phyloP scores from a whole-genome alignment of 345 rosid genomes.

The Dipteronia dyeriana region DNA sequence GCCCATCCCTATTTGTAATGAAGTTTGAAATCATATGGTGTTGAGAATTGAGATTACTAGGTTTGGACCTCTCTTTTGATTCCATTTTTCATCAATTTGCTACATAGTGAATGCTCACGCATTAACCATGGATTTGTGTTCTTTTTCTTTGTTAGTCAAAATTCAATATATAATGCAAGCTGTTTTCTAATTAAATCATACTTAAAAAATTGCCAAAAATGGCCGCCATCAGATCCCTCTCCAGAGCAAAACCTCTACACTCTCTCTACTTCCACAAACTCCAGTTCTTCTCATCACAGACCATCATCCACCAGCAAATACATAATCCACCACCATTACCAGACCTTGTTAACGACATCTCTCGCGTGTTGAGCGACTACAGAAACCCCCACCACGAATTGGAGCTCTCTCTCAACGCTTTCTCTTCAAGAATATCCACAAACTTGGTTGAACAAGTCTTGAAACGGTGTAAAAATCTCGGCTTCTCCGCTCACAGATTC shows the following conservation, averaged over 20 bases:
- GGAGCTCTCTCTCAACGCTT: conserved; percentile 48
- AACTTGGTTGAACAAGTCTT: conserved; percentile 73
- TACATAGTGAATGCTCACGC: too few relatives aligned
- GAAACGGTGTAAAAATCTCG: conserved; percentile 80
- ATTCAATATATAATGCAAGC: neutral
- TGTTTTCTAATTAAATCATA: neutral
- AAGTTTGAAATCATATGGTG: too few relatives aligned
- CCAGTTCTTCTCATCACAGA: conserved; percentile 26
- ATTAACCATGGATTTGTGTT: neutral
- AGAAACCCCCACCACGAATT: conserved; percentile 75
- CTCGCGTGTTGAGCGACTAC: conserved; percentile 77
- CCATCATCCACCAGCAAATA: neutral
- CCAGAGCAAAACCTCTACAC: neutral
- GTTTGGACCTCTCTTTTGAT: too few relatives aligned
- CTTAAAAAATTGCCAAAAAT: conserved; percentile 13
- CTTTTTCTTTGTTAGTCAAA: too few relatives aligned
- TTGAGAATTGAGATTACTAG: too few relatives aligned
- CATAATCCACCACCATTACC: conserved; percentile 28
- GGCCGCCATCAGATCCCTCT: conserved; percentile 40
- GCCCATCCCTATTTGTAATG: too few relatives aligned
- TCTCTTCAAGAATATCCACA: conserved; percentile 53
- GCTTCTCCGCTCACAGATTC: conserved; percentile 82
- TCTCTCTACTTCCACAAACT: conserved; percentile 22
- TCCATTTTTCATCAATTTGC: too few relatives aligned
- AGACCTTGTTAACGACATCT: conserved; percentile 64